phyloP scores from a whole-genome alignment of 202 grass and related monocot genomes.

The Schoenoplectus triqueter region DNA sequence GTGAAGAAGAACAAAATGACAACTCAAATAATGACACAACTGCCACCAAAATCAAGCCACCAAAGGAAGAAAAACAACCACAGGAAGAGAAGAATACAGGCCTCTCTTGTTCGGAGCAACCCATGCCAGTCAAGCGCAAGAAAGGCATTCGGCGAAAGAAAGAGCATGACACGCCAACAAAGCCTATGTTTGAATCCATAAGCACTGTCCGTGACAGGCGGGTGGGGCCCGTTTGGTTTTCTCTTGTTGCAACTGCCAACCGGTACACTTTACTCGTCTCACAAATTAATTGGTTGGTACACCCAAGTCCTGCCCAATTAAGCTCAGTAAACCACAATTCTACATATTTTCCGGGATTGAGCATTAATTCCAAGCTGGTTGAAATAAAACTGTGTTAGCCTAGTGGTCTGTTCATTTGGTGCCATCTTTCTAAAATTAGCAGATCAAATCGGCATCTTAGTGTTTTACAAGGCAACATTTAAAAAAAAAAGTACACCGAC shows the following conservation, averaged over 20 bases:
- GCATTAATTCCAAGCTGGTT: constrained; percentile 3
- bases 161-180: constrained; percentile 31
- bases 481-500: background rate
- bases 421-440: background rate
- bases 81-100: constrained; percentile 29
- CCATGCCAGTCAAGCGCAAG: constrained; percentile 9
- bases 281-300: constrained; percentile 5
- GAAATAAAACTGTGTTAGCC: background rate
- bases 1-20: constrained; percentile 50
- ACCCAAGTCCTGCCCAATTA: background rate
- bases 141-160: constrained; percentile 44
- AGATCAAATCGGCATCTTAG: background rate
- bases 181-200: constrained; percentile 43
- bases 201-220: constrained; percentile 44
- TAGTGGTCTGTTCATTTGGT: background rate
- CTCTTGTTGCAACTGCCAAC: constrained; percentile 62
- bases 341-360: constrained; percentile 5
- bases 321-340: background rate
- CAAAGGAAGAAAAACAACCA: constrained; percentile 37
- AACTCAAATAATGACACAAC: constrained; percentile 45
- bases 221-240: constrained; percentile 74
- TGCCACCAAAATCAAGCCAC: constrained; percentile 37
- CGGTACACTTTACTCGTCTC: constrained; percentile 52
- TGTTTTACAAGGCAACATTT: constrained; percentile 11
- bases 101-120: constrained; percentile 17